Evolutionary conservation across 306 rosid species (phyloP), one percentile per base, ranked within the genome.

Genomic region (Medicago lupulina): DNA sequence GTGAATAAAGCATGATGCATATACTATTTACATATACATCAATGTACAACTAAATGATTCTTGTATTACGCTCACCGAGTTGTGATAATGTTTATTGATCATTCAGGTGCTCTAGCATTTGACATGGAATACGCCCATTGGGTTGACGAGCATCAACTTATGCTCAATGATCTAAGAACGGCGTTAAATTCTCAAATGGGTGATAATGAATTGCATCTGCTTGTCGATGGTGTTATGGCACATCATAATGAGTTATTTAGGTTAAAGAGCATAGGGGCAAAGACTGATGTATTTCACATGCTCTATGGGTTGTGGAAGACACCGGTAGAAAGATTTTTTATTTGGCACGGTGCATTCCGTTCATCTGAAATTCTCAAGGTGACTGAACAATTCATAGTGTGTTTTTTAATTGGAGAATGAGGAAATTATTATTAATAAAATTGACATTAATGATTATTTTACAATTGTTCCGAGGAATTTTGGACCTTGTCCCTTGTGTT

Each of bases 291-390:
- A 23, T 87, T 93, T 50, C 98, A 93, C 87, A 84, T 93, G 84
- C 84, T 82, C 18, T 74, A 81, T 21, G 98, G 98, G 62, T 81
- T 84, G 87, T 93, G 98, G 98, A 88, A 81, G 73, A 88, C 92
- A 0, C 98, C 98, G 0, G 93, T 89, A 0, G 97, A 93, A 71
- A 86, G 96, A 79, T 84, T 87, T 51, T 89, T 91, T 51, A 89
- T 89, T 91, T 93, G 98, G 98, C 79, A 88, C 12, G 98, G 98
- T 19, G 98, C 97, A 54, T 93, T 88, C 63, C 90, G 93, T 14
- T 87, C 98, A 9, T 91, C 97, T 3, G 96, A 93, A 79, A 85
- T 93, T 72, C 92, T 93, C 14, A 88, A 87, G 97, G 98, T 91
- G 43, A 55, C 63, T 11, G 23, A 16, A 9, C 64, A 40, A 64